A percentile compares a stretch with the other conserved stretches of the same genome.
These are phyloP conservation scores for Pinus albicaulis DNA, from an alignment of 75 land plant species.

Conservation along the genomic window DNA sequence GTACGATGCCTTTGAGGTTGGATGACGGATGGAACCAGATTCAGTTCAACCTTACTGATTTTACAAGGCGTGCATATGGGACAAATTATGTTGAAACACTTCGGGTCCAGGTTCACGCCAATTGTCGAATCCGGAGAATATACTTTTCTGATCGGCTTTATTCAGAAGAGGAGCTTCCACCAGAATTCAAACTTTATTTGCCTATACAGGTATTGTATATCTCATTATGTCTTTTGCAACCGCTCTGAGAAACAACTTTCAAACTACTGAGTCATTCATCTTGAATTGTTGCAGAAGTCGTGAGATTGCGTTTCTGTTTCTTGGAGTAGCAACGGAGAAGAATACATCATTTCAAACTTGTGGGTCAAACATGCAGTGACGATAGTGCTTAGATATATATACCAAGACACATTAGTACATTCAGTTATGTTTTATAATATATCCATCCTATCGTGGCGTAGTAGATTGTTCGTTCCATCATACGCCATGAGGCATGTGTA, in stretches of 20 bases:
- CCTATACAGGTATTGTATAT: slow-evolving; percentile 70
- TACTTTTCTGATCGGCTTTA: slow-evolving; percentile 92
- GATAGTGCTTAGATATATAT: background rate
- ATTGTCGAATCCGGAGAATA: slow-evolving; percentile 88
- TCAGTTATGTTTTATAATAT: no score
- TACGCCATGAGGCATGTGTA: no score
- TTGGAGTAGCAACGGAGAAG: background rate
- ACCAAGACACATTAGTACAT: background rate
- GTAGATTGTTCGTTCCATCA: no score
- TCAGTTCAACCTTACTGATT: slow-evolving; percentile 90
- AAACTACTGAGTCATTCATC: background rate
- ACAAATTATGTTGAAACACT: slow-evolving; percentile 94
- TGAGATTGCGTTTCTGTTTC: background rate
- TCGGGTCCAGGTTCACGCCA: slow-evolving; percentile 96
- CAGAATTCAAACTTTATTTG: slow-evolving; percentile 90
- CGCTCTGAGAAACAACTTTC: background rate
- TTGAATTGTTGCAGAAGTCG: slow-evolving; percentile 2
- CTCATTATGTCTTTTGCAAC: background rate
- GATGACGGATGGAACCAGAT: slow-evolving; percentile 97
- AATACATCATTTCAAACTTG: background rate
- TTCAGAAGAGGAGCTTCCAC: slow-evolving; percentile 95
- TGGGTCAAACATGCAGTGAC: no score
- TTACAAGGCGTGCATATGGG: slow-evolving; percentile 89
- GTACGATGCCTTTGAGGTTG: slow-evolving; percentile 90
- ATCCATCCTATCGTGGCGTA: no score